phyloP scores from a whole-genome alignment of 345 rosid species.

The Excoecaria cochinchinensis region DNA sequence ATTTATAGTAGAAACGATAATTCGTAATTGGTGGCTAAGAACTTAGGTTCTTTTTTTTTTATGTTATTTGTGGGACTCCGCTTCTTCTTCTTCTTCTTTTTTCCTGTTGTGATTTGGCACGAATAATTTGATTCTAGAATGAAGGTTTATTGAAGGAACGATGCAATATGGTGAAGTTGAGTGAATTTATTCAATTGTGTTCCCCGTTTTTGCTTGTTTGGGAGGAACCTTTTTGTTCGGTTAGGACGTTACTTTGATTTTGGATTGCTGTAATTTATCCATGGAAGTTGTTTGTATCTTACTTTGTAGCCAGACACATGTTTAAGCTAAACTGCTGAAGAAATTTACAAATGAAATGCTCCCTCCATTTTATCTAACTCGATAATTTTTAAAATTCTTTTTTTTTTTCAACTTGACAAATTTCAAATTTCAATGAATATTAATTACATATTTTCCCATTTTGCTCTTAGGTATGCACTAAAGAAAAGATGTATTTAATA shows the following conservation, averaged over 20 bases:
- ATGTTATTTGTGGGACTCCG: not conserved
- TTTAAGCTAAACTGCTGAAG: not conserved
- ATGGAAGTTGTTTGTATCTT: not conserved
- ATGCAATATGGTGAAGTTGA: not conserved
- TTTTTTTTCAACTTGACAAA: too few relatives aligned
- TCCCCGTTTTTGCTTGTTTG: not conserved
- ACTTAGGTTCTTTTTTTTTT: conserved; percentile 6
- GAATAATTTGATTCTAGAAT: not conserved
- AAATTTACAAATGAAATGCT: not conserved
- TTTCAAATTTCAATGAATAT: too few relatives aligned
- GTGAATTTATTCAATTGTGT: not conserved
- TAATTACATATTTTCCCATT: too few relatives aligned
- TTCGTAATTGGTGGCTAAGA: not conserved
- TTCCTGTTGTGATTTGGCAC: not conserved
- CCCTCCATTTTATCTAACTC: not conserved
- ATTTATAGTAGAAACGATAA: not conserved
- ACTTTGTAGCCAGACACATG: not conserved
- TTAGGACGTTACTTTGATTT: not conserved
- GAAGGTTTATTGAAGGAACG: not conserved
- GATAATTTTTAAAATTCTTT: too few relatives aligned
- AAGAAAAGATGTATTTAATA: too few relatives aligned
- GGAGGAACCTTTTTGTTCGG: not conserved
- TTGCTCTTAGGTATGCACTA: too few relatives aligned
- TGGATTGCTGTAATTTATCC: not conserved
- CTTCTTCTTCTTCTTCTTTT: not conserved